Evolutionary conservation across 768 basidiomycete genomes (phyloP).

Genomic region (Leucocoprinus birnbaumii): DNA sequence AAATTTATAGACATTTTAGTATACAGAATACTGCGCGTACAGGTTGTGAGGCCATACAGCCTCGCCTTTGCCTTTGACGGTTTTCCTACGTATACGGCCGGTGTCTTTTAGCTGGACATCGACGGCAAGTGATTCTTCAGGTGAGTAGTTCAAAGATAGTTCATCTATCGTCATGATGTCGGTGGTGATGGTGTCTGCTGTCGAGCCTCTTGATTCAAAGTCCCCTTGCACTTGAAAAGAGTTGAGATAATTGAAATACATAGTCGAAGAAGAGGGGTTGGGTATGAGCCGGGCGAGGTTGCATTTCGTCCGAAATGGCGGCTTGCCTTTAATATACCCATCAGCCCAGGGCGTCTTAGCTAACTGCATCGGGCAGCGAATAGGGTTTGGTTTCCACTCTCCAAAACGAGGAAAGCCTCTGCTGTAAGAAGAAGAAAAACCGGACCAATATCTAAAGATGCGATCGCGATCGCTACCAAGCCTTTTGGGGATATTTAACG

Average conservation of each 20-base stretch:
- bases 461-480: background rate
- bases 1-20: conserved; percentile 1
- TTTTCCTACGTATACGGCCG: conserved; percentile 72
- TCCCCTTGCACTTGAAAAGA: conserved; percentile 8
- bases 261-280: background rate
- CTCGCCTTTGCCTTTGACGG: conserved; percentile 63
- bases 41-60: conserved; percentile 76
- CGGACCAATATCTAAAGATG: background rate
- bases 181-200: conserved; percentile 17
- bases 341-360: background rate
- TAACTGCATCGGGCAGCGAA: background rate
- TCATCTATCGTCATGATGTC: conserved; percentile 37
- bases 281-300: background rate
- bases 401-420: background rate
- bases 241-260: conserved; percentile 2
- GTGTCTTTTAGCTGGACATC: conserved; percentile 51
- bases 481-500: background rate
- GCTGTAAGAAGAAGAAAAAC: no score
- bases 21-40: conserved; percentile 18
- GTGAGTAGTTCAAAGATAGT: conserved; percentile 31
- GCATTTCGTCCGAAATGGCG: background rate
- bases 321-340: background rate
- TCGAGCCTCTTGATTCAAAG: conserved; percentile 6
- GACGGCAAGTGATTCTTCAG: conserved; percentile 33
- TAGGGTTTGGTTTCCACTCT: background rate